Evolutionary conservation across 2,329 filamentous ascomycete species (phyloP).

Genomic region (Hypoxylon sp.): DNA sequence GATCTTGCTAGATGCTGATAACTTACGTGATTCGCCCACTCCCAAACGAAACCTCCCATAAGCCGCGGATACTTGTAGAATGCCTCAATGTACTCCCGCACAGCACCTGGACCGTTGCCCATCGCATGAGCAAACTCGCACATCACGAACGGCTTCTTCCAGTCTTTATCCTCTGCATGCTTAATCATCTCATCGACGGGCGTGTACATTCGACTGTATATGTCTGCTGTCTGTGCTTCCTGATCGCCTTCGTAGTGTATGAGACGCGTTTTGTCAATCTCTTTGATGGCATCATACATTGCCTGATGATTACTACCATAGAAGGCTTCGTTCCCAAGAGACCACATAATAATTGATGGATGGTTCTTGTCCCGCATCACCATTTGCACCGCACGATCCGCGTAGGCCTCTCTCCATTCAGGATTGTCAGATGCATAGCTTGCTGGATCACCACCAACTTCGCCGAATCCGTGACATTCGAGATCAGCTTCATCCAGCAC

Average conservation of each 20-base stretch:
- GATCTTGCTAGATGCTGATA: not conserved
- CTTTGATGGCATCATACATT: conserved; percentile 76
- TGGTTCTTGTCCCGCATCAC: conserved; percentile 74
- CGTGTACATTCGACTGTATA: conserved; percentile 77
- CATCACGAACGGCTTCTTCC: conserved; percentile 70
- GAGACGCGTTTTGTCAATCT: conserved; percentile 69
- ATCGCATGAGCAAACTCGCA: conserved; percentile 74
- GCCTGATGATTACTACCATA: conserved; percentile 77
- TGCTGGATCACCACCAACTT: conserved; percentile 60
- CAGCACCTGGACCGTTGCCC: conserved; percentile 78
- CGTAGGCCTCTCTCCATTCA: conserved; percentile 74
- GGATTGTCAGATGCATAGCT: conserved; percentile 73
- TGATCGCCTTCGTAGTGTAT: conserved; percentile 78
- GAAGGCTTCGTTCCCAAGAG: conserved; percentile 79
- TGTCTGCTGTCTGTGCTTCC: conserved; percentile 71
- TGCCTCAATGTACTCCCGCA: conserved; percentile 76
- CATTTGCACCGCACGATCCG: conserved; percentile 76
- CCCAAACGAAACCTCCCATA: conserved; percentile 77
- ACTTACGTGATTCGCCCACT: conserved; percentile 73
- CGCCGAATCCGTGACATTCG: conserved; percentile 67
- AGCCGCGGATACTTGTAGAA: conserved; percentile 72
- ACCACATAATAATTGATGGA: conserved; percentile 78
- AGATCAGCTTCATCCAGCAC: conserved; percentile 72
- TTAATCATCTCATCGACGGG: conserved; percentile 63
- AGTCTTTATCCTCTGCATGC: conserved; percentile 59